These are phyloP conservation scores for Silene conica DNA, from an alignment of 148 eudicot genomes.

Conservation along the genomic window DNA sequence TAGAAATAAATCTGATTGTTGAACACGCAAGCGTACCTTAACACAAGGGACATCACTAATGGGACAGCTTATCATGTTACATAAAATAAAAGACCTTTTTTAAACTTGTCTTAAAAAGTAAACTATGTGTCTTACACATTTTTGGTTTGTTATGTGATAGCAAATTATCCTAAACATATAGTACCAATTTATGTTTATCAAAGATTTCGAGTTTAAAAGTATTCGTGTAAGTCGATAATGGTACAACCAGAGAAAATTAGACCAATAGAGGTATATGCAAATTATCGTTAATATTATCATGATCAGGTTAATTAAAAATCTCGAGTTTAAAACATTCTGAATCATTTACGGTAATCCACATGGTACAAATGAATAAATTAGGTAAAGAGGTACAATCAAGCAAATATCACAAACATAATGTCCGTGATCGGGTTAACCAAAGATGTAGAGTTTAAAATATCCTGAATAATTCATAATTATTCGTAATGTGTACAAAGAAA, in stretches of 20 bases:
- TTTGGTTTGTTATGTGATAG: background rate
- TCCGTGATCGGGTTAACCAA: background rate
- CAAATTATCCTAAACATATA: too few species aligned
- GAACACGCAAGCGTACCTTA: slow-evolving; percentile 31
- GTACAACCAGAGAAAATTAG: too few species aligned
- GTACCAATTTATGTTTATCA: too few species aligned
- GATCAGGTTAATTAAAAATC: background rate
- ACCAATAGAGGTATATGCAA: too few species aligned
- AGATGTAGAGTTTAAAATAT: background rate
- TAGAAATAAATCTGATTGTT: slow-evolving; percentile 12
- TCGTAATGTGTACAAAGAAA: too few species aligned
- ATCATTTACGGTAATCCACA: too few species aligned
- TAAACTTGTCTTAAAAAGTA: slow-evolving; percentile 4
- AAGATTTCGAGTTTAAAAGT: background rate
- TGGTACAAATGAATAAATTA: too few species aligned
- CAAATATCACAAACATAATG: too few species aligned
- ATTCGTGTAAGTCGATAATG: too few species aligned
- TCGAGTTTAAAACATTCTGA: background rate
- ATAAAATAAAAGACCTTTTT: slow-evolving; percentile 1
- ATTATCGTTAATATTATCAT: too few species aligned
- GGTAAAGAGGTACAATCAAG: background rate
- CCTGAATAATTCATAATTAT: background rate
- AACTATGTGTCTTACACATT: background rate
- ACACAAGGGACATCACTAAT: slow-evolving; percentile 31
- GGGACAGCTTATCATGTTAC: slow-evolving; percentile 34